These are phyloP conservation scores for Colletotrichum graminicola DNA, from an alignment of 2,329 filamentous ascomycete genomes.

Conservation along the genomic window DNA sequence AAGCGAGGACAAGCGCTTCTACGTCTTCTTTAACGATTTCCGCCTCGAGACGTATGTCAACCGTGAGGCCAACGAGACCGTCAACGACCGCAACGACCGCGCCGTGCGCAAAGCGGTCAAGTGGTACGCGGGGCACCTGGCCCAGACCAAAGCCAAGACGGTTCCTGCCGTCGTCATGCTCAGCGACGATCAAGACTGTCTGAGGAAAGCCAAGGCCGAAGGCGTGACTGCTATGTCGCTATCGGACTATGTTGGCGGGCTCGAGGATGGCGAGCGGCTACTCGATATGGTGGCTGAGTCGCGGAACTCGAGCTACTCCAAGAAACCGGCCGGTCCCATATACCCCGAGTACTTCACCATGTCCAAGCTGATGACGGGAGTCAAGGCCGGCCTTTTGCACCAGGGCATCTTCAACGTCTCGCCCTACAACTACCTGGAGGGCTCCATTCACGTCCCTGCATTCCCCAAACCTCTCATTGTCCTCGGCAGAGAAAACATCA, in stretches of 20 bases:
- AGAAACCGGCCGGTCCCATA: conserved; percentile 75
- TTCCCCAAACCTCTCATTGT: conserved; percentile 92
- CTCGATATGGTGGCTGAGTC: conserved; percentile 93
- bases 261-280: conserved; percentile 86
- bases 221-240: conserved; percentile 77
- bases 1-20: conserved; percentile 96
- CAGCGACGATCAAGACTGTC: conserved; percentile 90
- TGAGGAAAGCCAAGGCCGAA: conserved; percentile 84
- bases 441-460: conserved; percentile 87
- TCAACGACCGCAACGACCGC: conserved; percentile 97
- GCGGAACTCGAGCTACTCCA: conserved; percentile 74
- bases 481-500: conserved; percentile 94
- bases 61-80: conserved; percentile 81
- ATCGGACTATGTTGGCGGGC: conserved; percentile 81
- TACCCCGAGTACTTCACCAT: conserved; percentile 92
- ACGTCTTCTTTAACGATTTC: conserved; percentile 99
- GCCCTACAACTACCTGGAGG: conserved; percentile 97
- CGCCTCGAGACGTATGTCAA: conserved; percentile 89
- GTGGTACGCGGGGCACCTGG: conserved; percentile 91
- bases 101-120: conserved; percentile 87
- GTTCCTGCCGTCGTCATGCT: conserved; percentile 90
- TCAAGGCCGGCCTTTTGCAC: conserved; percentile 89
- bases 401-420: conserved; percentile 97
- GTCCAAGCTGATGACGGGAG: conserved; percentile 93
- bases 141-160: conserved; percentile 69